Evolutionary conservation across 345 rosid genomes (phyloP).

Genomic region (Populus nigra): DNA sequence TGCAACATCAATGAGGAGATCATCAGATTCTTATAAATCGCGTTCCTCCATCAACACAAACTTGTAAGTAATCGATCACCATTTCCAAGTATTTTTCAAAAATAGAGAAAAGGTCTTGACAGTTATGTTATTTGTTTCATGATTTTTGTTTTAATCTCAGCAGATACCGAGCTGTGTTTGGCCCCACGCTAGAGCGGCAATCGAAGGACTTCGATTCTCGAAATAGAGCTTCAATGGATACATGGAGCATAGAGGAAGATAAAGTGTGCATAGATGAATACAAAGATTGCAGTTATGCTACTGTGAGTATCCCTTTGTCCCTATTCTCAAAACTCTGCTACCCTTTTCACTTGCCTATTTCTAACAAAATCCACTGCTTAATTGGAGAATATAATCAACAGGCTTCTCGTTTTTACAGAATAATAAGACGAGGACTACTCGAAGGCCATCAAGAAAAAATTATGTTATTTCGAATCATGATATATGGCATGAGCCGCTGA

Average conservation of each 20-base stretch:
- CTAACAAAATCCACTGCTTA: background rate
- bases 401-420: conserved; percentile 30
- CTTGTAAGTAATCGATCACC: conserved; percentile 38
- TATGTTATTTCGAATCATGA: conserved; percentile 15
- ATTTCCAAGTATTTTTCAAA: background rate
- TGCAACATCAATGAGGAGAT: conserved; percentile 42
- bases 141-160: background rate
- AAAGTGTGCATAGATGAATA: conserved; percentile 26
- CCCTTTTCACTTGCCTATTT: background rate
- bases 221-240: conserved; percentile 27
- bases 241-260: conserved; percentile 22
- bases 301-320: conserved; percentile 32
- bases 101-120: background rate
- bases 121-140: background rate
- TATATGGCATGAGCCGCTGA: conserved; percentile 26
- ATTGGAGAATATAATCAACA: conserved; percentile 6
- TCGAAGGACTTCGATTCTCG: conserved; percentile 23
- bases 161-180: conserved; percentile 53
- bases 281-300: conserved; percentile 34
- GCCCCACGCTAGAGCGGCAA: conserved; percentile 24
- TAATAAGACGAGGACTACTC: conserved; percentile 17
- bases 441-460: conserved; percentile 26
- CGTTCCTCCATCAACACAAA: conserved; percentile 33
- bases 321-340: background rate
- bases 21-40: conserved; percentile 47